phyloP scores from a whole-genome alignment of 441 rosid genomes.

The Pelargonium cotyledonis region DNA sequence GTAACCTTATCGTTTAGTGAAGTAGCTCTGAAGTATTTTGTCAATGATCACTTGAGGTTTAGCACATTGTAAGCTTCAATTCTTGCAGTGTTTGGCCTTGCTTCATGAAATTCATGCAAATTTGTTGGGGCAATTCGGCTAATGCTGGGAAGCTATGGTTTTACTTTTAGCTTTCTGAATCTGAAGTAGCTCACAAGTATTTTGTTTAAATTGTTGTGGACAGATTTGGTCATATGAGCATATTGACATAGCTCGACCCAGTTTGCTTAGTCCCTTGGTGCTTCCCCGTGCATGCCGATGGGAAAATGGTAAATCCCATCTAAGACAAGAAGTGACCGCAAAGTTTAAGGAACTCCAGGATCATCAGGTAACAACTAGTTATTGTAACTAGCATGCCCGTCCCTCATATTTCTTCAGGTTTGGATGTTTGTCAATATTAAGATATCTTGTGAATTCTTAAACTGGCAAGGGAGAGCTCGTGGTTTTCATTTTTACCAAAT shows the following conservation, averaged over 20 bases:
- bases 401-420: neutral
- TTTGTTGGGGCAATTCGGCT: no score
- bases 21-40: no score
- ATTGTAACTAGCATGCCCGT: neutral
- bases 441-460: neutral
- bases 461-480: neutral
- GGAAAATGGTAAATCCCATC: constrained; percentile 31
- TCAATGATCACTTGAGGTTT: no score
- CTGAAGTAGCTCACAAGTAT: neutral
- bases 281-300: constrained; percentile 42
- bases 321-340: constrained; percentile 24
- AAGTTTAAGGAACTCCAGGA: constrained; percentile 30
- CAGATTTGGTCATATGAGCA: constrained; percentile 45
- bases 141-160: no score
- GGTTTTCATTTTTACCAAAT: neutral
- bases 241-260: constrained; percentile 37
- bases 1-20: neutral
- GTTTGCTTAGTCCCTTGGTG: constrained; percentile 16
- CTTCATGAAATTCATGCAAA: no score
- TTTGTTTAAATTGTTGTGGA: neutral
- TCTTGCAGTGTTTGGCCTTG: no score
- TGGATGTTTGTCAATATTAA: neutral
- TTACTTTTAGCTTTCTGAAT: neutral
- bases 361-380: constrained; percentile 28
- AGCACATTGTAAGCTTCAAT: no score